Conservation (phyloP, 1,284 basidiomycete species). For the Ustilago xerochloae region DNA sequence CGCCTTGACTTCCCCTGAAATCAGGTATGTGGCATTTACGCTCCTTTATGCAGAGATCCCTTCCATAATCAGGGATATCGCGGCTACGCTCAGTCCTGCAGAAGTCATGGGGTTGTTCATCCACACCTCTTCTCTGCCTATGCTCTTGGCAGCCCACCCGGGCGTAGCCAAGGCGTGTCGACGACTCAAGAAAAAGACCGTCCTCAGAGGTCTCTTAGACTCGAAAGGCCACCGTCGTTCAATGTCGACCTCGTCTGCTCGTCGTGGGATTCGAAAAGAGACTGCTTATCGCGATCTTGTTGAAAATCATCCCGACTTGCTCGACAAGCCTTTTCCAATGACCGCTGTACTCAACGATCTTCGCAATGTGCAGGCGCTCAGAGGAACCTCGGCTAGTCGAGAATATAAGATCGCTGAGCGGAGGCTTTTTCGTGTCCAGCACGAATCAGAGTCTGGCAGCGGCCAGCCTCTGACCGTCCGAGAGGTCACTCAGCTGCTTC, state of each 20-base stretch:
- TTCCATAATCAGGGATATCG: not conserved
- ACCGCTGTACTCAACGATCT: constrained; percentile 34
- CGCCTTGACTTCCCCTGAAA: too few species aligned
- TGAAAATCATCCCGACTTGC: constrained; percentile 21
- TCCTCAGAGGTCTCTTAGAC: not conserved
- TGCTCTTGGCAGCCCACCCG: constrained; percentile 17
- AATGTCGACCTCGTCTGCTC: not conserved
- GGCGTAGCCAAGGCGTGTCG: constrained; percentile 5
- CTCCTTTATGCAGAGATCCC: not conserved
- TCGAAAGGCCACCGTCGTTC: constrained; percentile 2
- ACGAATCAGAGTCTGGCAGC: constrained; percentile 23
- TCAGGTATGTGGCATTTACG: too few species aligned
- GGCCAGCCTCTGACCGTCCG: constrained; percentile 20
- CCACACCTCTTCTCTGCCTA: constrained; percentile 27
- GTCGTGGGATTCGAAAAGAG: constrained; percentile 18
- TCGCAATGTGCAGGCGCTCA: constrained; percentile 30
- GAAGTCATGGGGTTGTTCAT: not conserved
- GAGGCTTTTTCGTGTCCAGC: constrained; percentile 38
- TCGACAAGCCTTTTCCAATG: constrained; percentile 38
- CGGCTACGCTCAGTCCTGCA: not conserved
- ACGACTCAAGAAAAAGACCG: not conserved
- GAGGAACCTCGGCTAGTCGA: constrained; percentile 6
- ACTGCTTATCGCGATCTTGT: constrained; percentile 21
- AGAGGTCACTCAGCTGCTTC: constrained; percentile 17
- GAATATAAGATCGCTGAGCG: constrained; percentile 37